Conservation (phyloP, 257 asterid species). For the Nicotiana otophora region DNA sequence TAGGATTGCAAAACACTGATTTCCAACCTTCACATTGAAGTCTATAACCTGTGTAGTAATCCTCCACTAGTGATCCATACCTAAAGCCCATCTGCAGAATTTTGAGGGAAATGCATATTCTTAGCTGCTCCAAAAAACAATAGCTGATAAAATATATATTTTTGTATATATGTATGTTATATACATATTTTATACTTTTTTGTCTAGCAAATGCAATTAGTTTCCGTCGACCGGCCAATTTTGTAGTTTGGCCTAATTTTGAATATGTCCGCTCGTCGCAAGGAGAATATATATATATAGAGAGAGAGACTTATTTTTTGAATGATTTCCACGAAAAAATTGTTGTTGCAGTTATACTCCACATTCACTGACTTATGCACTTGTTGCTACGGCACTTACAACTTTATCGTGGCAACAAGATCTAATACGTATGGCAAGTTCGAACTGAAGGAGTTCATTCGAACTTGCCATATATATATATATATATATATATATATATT, state of each 20-base stretch:
- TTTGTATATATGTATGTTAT: too few species aligned
- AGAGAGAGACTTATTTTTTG: too few species aligned
- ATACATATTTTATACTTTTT: too few species aligned
- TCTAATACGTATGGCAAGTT: background rate
- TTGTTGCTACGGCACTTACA: background rate
- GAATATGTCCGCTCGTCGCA: too few species aligned
- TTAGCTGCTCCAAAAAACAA: too few species aligned
- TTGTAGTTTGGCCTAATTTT: too few species aligned
- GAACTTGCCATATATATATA: background rate
- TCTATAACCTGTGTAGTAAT: constrained; percentile 52
- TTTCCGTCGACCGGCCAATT: too few species aligned
- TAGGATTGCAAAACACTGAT: constrained; percentile 53
- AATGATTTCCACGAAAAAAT: background rate
- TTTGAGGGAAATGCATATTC: too few species aligned
- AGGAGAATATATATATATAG: too few species aligned
- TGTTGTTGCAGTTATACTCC: background rate
- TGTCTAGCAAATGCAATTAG: too few species aligned
- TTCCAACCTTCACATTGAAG: constrained; percentile 83
- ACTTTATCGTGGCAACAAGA: background rate
- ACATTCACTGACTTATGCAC: background rate
- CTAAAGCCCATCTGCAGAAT: constrained; percentile 58
- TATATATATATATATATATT: too few species aligned
- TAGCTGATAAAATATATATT: too few species aligned
- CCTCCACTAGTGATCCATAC: constrained; percentile 79
- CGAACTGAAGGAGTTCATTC: background rate